Evolutionary conservation across 2,329 filamentous ascomycete species (phyloP), one percentile per base, ranked within the genome.

Genomic region (Hymenoscyphus repandus): DNA sequence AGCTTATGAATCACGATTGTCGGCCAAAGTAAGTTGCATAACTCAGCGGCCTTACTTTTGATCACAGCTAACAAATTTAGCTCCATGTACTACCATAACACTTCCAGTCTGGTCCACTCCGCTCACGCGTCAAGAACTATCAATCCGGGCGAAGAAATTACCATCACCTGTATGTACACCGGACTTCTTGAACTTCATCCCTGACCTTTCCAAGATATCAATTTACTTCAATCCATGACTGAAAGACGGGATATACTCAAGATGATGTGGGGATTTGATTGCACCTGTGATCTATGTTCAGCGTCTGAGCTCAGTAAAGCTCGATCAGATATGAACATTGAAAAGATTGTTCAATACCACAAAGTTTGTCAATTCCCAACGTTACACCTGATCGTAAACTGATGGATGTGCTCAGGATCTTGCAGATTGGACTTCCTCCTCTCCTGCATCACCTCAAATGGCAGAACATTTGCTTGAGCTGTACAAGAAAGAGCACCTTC

Each of bases 1-100:
- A 70, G 36, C 62, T 69, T 2, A 59, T 73, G 49, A 73, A 73
- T 50, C 71, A 73, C 53, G 70, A 69, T 49, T 72, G 70, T 51
- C 63, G 64, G n/a, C 70, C 70, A 18, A 72, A 71, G 55, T 66
- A 63, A 36, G 66, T 63, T 27, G 7, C 22, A 27, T 7, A 27
- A 15, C 22, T 38, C 15, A 27, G 12, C 30, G 1, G 20, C 9
- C 2, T 31, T 6, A 7, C 17, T 34, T 12, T 13, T 7, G 43
- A 10, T 38, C 1, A 10, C 13, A 17, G 34, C 53, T 57, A 45
- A 59, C 20, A 17, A 2, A 31, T 7, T n/a, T 45, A 62, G 60
- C 52, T 50, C 62, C 9, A 59, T 64, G 58, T 71, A 69, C 55
- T 67, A 68, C 42, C 68, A 70, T 45, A 67, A 71, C 49, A 58